phyloP scores from a whole-genome alignment of 2,329 filamentous ascomycete genomes.

The Didymella keratinophila region DNA sequence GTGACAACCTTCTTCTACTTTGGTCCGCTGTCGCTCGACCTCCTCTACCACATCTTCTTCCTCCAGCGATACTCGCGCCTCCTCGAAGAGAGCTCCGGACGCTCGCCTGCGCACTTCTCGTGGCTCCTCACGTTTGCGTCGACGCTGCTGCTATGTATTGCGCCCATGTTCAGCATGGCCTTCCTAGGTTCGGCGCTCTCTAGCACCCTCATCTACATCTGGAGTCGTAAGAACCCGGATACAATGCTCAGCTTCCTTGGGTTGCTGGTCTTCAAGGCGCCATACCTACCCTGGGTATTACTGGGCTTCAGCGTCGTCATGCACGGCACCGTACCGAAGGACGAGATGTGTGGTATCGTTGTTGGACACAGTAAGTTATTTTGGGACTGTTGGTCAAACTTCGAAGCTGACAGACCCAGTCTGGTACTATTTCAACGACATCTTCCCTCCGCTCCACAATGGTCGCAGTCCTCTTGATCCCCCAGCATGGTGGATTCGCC shows the following conservation, averaged over 20 bases:
- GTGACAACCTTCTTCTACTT: constrained; percentile 97
- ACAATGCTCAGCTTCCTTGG: constrained; percentile 87
- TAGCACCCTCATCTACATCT: constrained; percentile 95
- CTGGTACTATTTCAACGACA: constrained; percentile 98
- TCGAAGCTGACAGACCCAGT: constrained; percentile 56
- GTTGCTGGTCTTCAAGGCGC: constrained; percentile 87
- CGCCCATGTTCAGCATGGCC: constrained; percentile 86
- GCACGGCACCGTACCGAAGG: constrained; percentile 88
- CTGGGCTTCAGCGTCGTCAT: constrained; percentile 92
- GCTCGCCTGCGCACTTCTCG: constrained; percentile 90
- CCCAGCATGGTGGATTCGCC: constrained; percentile 84
- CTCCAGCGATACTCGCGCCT: constrained; percentile 94
- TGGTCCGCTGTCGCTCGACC: constrained; percentile 89
- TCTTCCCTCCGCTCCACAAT: constrained; percentile 89
- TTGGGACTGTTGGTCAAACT: background rate
- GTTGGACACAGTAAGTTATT: constrained; percentile 76
- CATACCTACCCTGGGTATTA: constrained; percentile 94
- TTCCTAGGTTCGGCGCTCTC: constrained; percentile 94
- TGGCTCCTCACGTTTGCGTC: constrained; percentile 92
- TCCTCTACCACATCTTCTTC: constrained; percentile 98
- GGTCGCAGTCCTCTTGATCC: constrained; percentile 87
- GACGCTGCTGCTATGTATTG: constrained; percentile 78
- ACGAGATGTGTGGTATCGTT: constrained; percentile 93
- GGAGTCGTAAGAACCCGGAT: constrained; percentile 93
- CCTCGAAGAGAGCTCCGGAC: constrained; percentile 91